Evolutionary conservation across 352 stramenopile genomes (phyloP), one percentile per base, ranked within the genome.

Genomic region (Phytopythium montanum): DNA sequence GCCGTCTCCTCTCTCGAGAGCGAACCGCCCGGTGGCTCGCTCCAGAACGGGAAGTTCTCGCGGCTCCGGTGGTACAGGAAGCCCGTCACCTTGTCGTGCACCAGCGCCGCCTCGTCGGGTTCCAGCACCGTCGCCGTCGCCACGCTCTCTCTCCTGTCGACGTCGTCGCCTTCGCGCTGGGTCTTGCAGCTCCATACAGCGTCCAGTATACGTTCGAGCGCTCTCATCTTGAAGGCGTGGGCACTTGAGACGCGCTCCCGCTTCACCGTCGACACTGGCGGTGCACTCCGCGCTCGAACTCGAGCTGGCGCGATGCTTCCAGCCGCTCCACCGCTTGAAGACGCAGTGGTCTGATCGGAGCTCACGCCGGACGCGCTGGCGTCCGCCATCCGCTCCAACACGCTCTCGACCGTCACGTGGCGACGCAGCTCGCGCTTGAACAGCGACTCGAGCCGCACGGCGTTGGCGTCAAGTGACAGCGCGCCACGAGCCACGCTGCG

Each of bases 41-140:
- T 72, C 80, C 80, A 90, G 34, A 83, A 75, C 14, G 77, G 77
- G 48, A 81, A 87, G 46, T 79, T 81, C 31, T 89, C 76, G 21
- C 75, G 70, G 42, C 58, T 84, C 59, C 69, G 69, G 33, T 69
- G 77, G 62, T 87, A 90, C 33, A 90, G 49, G 49, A 85, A 74
- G 4, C 69, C 59, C 5, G 65, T 87, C 38, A 87, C 63, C 31
- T 75, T 79, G 19, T 87, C 77, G 49, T 87, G 71, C 14, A 87
- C 74, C 16, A 80, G 64, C 29, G 69, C 62, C 23, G 71, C 46
- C 14, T 59, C 33, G 3, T 54, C 48, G 0, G 57, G 18, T 46
- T 65, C 61, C 39, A 73, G 29, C 25, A 41, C 64, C 19, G 8
- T 23, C 26, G 56, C 55, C 49, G 49, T 69, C 36, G 44, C 16